Percentiles rank a stretch among this genome's conserved stretches.
phyloP scores from a whole-genome alignment of 2,329 filamentous ascomycete genomes.

The Ophiosphaerella narmari region DNA sequence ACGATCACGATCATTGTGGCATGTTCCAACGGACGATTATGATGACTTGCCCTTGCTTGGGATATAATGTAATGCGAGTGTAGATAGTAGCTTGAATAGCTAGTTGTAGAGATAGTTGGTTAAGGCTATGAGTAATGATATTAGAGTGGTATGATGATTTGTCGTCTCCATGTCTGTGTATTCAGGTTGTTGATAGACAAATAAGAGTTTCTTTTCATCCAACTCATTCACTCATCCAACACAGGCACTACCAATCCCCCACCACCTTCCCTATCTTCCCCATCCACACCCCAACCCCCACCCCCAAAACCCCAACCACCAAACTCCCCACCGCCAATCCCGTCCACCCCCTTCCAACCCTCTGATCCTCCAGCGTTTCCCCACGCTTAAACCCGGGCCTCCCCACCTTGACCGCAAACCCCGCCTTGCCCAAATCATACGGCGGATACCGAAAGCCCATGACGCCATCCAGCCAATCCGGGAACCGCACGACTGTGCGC shows the following conservation, averaged over 20 bases:
- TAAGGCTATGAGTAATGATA: too few species aligned
- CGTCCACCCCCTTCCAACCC: background rate
- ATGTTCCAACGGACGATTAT: background rate
- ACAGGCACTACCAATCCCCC: background rate
- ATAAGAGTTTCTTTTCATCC: too few species aligned
- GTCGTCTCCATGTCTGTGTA: too few species aligned
- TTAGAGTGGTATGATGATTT: too few species aligned
- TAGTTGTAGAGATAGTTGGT: too few species aligned
- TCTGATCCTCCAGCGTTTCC: background rate
- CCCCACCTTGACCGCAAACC: background rate
- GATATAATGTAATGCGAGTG: background rate
- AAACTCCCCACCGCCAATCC: background rate
- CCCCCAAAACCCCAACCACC: background rate
- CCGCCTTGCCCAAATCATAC: background rate
- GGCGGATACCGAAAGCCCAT: conserved; percentile 1
- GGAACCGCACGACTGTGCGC: background rate
- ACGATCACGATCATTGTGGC: conserved; percentile 9
- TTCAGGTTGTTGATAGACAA: too few species aligned
- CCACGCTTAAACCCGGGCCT: background rate
- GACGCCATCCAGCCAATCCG: background rate
- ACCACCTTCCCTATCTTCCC: background rate
- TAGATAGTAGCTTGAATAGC: background rate
- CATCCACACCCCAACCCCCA: background rate
- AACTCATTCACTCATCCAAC: background rate
- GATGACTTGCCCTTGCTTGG: background rate